Evolutionary conservation across 805 yeast genomes (phyloP).

Genomic region (Candida manassasensis): DNA sequence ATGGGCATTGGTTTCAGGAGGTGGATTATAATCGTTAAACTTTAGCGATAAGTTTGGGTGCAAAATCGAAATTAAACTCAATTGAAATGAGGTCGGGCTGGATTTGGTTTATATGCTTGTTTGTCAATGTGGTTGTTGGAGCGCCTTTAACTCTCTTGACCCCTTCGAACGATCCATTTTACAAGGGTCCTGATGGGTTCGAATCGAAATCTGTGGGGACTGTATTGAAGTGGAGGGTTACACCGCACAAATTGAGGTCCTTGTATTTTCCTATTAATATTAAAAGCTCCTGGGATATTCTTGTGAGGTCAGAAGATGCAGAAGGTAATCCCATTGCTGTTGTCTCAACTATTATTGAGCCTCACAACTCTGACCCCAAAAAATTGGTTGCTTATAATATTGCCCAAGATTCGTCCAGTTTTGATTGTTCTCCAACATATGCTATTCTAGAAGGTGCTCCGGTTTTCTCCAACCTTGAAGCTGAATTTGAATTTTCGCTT

Average conservation of each 20-base stretch:
- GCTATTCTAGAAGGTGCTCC: conserved; percentile 14
- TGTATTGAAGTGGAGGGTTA: conserved; percentile 17
- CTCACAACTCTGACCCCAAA: conserved; percentile 22
- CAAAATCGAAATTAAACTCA: too few relatives aligned
- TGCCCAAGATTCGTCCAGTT: conserved; percentile 24
- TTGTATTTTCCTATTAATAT: conserved; percentile 16
- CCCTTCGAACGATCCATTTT: conserved; percentile 22
- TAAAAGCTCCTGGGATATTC: conserved; percentile 19
- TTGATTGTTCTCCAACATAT: conserved; percentile 26
- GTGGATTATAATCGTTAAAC: too few relatives aligned
- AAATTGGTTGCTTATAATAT: conserved; percentile 25
- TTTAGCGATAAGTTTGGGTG: too few relatives aligned
- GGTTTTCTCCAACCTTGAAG: conserved; percentile 7
- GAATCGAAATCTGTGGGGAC: conserved; percentile 18
- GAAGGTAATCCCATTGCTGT: conserved; percentile 22
- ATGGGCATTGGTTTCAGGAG: too few relatives aligned
- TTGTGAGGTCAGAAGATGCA: conserved; percentile 19
- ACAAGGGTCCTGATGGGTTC: conserved; percentile 18
- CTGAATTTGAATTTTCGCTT: conserved; percentile 15
- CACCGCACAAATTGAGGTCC: conserved; percentile 17
- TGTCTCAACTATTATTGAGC: conserved; percentile 25
- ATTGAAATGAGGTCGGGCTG: too few relatives aligned
- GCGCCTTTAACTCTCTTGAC: conserved; percentile 8
- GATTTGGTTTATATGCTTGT: too few relatives aligned
- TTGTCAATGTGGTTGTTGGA: neutral